A percentile compares a stretch with the other conserved stretches of the same genome.
phyloP scores from a whole-genome alignment of 1,139 yeast genomes.

The Neolecta irregularis region DNA sequence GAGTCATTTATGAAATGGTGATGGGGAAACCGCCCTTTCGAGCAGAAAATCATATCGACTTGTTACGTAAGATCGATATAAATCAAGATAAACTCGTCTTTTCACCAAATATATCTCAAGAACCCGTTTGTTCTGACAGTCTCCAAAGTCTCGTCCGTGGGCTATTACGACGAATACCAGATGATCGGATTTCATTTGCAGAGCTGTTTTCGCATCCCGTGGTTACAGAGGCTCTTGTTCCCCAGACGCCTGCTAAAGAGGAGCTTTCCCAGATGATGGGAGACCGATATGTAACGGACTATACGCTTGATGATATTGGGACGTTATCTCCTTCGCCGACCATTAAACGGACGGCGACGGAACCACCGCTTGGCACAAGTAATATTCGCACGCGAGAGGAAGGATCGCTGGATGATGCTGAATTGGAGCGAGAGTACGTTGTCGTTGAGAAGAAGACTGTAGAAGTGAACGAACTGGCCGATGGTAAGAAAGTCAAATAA shows the following conservation, averaged over 20 bases:
- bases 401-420: conserved; percentile 25
- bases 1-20: conserved; percentile 86
- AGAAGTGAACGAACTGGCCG: conserved; percentile 89
- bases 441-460: conserved; percentile 89
- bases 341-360: too few species aligned
- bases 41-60: conserved; percentile 86
- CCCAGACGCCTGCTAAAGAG: too few species aligned
- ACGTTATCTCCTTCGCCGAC: too few species aligned
- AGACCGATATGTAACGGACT: too few species aligned
- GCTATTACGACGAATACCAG: conserved; percentile 66
- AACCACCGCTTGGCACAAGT: too few species aligned
- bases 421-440: conserved; percentile 69
- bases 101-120: conserved; percentile 35
- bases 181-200: conserved; percentile 70
- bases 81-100: conserved; percentile 63
- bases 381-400: too few species aligned
- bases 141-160: conserved; percentile 57
- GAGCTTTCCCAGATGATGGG: too few species aligned
- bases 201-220: too few species aligned
- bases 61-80: conserved; percentile 68
- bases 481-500: too few species aligned
- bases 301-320: too few species aligned
- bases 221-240: too few species aligned
- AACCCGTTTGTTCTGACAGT: conserved; percentile 43
- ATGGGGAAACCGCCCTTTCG: conserved; percentile 91